Conservation (phyloP, 1,284 basidiomycete genomes). For the Sphagnurus paluster region DNA sequence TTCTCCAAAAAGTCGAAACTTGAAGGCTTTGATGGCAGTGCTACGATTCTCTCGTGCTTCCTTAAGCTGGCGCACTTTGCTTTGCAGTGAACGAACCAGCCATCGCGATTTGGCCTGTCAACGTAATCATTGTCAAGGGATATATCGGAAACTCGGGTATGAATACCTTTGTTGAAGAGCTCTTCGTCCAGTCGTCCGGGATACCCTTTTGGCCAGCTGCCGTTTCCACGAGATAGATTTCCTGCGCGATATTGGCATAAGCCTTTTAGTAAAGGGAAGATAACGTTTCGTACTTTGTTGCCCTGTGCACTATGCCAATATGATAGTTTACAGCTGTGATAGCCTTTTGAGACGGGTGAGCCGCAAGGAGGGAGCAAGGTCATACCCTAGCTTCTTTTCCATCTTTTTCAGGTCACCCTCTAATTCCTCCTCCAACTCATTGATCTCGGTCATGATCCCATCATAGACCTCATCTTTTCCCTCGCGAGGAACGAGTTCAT, state of each 20-base stretch:
- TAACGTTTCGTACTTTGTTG: slow-evolving; percentile 56
- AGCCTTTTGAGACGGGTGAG: background rate
- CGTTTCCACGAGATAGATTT: slow-evolving; percentile 87
- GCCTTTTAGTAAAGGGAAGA: background rate
- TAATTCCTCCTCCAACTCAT: slow-evolving; percentile 68
- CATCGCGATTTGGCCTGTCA: slow-evolving; percentile 72
- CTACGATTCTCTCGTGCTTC: slow-evolving; percentile 89
- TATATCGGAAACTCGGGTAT: background rate
- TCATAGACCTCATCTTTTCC: slow-evolving; percentile 90
- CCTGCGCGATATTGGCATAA: slow-evolving; percentile 43
- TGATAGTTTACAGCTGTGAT: slow-evolving; percentile 49
- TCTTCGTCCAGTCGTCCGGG: slow-evolving; percentile 85
- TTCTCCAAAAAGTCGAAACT: slow-evolving; percentile 75
- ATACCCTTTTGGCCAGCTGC: slow-evolving; percentile 58
- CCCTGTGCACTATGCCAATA: slow-evolving; percentile 88
- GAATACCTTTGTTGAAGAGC: slow-evolving; percentile 74
- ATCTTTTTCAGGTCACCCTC: slow-evolving; percentile 64
- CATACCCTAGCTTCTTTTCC: slow-evolving; percentile 59
- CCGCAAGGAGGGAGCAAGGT: slow-evolving; percentile 10
- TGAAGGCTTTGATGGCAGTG: slow-evolving; percentile 80
- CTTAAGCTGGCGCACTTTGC: slow-evolving; percentile 79
- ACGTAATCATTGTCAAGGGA: slow-evolving; percentile 3
- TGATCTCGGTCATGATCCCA: slow-evolving; percentile 68
- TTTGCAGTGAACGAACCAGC: slow-evolving; percentile 70
- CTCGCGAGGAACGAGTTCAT: slow-evolving; percentile 72